Percentiles rank a stretch among this genome's conserved stretches.
These are phyloP conservation scores for Nannochloropsis granulata DNA, from an alignment of 108 stramenopile species.

Conservation along the genomic window DNA sequence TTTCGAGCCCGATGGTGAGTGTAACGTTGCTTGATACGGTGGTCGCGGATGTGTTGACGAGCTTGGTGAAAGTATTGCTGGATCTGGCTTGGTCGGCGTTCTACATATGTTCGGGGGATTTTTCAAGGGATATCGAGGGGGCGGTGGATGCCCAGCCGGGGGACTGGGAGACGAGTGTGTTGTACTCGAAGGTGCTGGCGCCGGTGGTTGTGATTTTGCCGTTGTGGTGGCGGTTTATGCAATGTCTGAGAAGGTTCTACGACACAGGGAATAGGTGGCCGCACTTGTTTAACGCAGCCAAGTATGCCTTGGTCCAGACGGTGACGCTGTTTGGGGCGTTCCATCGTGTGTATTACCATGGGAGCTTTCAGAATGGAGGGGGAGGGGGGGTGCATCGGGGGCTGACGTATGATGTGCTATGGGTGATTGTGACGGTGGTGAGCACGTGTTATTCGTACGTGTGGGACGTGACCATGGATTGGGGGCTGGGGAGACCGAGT, in stretches of 20 bases:
- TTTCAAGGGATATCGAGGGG: background rate
- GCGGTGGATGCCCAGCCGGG: background rate
- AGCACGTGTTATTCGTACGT: constrained; percentile 60
- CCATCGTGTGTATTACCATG: constrained; percentile 42
- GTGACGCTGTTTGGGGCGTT: constrained; percentile 77
- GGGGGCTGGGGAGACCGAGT: constrained; percentile 52
- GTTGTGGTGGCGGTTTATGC: constrained; percentile 69
- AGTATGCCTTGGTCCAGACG: constrained; percentile 72
- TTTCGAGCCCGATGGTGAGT: constrained; percentile 49
- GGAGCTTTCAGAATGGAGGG: constrained; percentile 28
- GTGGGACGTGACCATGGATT: constrained; percentile 91
- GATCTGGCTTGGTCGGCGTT: constrained; percentile 60
- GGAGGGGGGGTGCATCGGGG: background rate
- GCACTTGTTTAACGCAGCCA: constrained; percentile 67
- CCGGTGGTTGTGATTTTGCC: constrained; percentile 63
- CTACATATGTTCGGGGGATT: constrained; percentile 62
- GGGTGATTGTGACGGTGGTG: constrained; percentile 56
- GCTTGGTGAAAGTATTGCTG: constrained; percentile 75
- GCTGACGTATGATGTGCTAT: constrained; percentile 37
- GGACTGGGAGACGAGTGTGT: constrained; percentile 38
- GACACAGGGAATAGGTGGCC: constrained; percentile 65
- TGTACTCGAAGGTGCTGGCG: constrained; percentile 60
- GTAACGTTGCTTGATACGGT: constrained; percentile 62
- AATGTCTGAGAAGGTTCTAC: constrained; percentile 63
- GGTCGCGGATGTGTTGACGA: constrained; percentile 30